Conservation (phyloP, 805 yeast species). For the Saccharomycopsis capsularis region DNA sequence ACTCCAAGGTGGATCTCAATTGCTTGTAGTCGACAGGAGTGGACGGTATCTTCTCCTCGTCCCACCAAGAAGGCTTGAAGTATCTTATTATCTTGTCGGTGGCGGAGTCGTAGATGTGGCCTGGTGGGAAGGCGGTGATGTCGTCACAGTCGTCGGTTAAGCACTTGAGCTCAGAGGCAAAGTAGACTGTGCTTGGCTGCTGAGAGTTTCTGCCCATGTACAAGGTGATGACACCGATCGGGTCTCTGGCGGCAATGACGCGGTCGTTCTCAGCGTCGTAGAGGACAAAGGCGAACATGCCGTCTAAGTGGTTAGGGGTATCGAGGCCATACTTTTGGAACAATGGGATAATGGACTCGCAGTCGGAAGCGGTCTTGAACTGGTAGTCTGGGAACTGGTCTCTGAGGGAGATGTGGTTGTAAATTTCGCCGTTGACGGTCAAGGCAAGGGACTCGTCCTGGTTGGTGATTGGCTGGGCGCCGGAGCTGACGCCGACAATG, state of each 20-base stretch:
- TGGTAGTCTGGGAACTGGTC: slow-evolving; percentile 62
- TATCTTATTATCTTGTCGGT: slow-evolving; percentile 84
- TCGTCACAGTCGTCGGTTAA: slow-evolving; percentile 90
- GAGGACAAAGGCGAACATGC: slow-evolving; percentile 95
- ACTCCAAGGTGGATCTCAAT: slow-evolving; percentile 77
- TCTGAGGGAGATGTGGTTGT: slow-evolving; percentile 91
- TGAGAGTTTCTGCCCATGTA: slow-evolving; percentile 81
- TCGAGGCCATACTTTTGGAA: slow-evolving; percentile 81
- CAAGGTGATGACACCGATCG: slow-evolving; percentile 92
- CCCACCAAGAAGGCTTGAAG: slow-evolving; percentile 94
- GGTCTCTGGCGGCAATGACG: slow-evolving; percentile 95
- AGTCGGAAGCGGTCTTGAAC: slow-evolving; percentile 84
- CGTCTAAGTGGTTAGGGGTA: slow-evolving; percentile 89
- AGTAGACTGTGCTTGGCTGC: slow-evolving; percentile 70
- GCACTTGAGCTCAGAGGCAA: slow-evolving; percentile 93
- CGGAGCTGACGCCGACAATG: slow-evolving; percentile 93
- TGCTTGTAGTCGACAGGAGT: slow-evolving; percentile 63
- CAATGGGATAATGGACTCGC: slow-evolving; percentile 96
- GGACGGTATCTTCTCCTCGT: slow-evolving; percentile 66
- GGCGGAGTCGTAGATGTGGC: slow-evolving; percentile 89
- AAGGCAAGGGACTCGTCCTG: slow-evolving; percentile 65
- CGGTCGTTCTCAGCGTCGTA: slow-evolving; percentile 82
- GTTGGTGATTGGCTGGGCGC: slow-evolving; percentile 94
- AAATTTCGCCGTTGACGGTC: slow-evolving; percentile 96
- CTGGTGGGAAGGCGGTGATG: slow-evolving; percentile 95